Evolutionary conservation across 2,329 filamentous ascomycete genomes (phyloP).

Genomic region (Amesomyces nigricolor): DNA sequence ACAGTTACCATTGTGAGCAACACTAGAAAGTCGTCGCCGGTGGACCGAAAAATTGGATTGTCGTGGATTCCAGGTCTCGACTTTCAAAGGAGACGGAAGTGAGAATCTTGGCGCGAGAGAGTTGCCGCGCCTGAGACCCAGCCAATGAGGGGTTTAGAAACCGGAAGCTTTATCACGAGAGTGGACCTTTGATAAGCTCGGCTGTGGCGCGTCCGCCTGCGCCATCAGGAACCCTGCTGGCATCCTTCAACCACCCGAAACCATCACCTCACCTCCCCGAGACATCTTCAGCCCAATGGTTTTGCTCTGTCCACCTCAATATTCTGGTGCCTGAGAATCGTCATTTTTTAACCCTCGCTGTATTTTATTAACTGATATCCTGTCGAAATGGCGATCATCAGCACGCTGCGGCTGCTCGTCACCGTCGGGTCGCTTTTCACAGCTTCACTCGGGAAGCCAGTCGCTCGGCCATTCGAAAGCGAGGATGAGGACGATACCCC

Average conservation of each 20-base stretch:
- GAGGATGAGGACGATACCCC: constrained; percentile 56
- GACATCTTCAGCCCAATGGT: neutral
- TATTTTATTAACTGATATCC: neutral
- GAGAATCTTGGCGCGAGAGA: too few species aligned
- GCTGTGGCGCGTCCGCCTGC: neutral
- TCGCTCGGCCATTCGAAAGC: constrained; percentile 21
- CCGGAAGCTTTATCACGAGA: neutral
- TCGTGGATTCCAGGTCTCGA: too few species aligned
- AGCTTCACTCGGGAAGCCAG: constrained; percentile 30
- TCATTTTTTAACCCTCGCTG: neutral
- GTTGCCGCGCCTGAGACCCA: neutral
- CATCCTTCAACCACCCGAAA: neutral
- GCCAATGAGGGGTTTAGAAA: neutral
- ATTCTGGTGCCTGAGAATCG: neutral
- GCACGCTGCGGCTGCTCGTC: constrained; percentile 27
- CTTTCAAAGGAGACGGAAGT: too few species aligned
- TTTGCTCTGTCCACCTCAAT: neutral
- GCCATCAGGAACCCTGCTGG: neutral
- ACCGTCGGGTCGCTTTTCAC: constrained; percentile 32
- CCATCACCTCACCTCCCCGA: neutral
- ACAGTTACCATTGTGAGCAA: too few species aligned
- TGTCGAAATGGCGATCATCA: constrained; percentile 27
- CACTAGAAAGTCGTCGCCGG: too few species aligned
- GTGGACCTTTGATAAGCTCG: neutral
- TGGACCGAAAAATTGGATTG: too few species aligned